These are phyloP conservation scores for Blumeriella jaapii DNA, from an alignment of 2,329 filamentous ascomycete species.

Conservation along the genomic window DNA sequence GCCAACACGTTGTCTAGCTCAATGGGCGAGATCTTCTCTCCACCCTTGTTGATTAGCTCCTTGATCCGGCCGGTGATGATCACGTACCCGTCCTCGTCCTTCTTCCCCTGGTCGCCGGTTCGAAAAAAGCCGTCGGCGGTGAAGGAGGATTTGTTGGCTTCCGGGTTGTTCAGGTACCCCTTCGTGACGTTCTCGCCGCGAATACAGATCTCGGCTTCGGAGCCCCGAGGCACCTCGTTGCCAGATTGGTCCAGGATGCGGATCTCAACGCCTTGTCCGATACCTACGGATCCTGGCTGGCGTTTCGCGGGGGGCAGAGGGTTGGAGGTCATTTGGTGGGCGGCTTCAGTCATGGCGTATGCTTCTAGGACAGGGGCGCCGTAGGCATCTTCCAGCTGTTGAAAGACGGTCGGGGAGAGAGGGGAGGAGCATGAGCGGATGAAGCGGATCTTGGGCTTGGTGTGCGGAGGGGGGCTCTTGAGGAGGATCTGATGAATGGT, in stretches of 20 bases:
- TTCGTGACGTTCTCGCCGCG: conserved; percentile 72
- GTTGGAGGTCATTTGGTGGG: conserved; percentile 76
- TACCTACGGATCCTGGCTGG: conserved; percentile 70
- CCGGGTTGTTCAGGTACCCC: conserved; percentile 74
- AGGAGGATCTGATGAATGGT: conserved; percentile 87
- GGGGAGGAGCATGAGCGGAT: conserved; percentile 82
- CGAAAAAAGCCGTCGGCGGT: conserved; percentile 71
- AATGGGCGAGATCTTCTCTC: conserved; percentile 82
- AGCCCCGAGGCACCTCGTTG: conserved; percentile 54
- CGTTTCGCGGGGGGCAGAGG: conserved; percentile 59
- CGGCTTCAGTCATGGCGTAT: conserved; percentile 86
- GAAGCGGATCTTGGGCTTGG: conserved; percentile 66
- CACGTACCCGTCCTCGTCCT: conserved; percentile 70
- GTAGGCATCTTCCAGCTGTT: conserved; percentile 65
- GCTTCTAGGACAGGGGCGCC: conserved; percentile 76
- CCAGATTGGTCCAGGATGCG: conserved; percentile 63
- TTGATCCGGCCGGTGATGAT: conserved; percentile 87
- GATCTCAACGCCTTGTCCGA: conserved; percentile 75
- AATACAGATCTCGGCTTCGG: conserved; percentile 74
- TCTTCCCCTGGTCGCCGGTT: conserved; percentile 76
- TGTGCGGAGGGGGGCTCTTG: conserved; percentile 55
- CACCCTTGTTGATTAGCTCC: conserved; percentile 83
- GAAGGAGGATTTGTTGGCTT: conserved; percentile 65
- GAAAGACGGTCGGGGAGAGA: conserved; percentile 69
- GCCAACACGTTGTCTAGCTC: conserved; percentile 75